Evolutionary conservation across 257 asterid species (phyloP).

Genomic region (Penstemon eatonii): DNA sequence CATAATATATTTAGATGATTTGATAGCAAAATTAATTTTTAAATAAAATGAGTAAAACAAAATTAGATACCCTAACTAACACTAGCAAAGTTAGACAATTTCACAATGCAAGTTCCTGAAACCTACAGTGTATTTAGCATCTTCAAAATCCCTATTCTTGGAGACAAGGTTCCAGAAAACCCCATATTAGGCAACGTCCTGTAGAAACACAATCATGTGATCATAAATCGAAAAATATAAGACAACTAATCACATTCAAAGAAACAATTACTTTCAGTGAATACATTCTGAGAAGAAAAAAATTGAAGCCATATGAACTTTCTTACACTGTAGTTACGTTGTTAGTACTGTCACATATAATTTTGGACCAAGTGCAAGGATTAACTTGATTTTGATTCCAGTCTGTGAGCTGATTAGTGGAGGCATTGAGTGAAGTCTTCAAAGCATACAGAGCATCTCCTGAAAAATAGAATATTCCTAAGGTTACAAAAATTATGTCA

Average conservation of each 20-base stretch:
- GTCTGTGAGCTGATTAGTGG: constrained; percentile 62
- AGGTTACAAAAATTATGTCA: neutral
- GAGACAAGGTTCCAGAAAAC: constrained; percentile 77
- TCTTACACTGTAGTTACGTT: constrained; percentile 75
- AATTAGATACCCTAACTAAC: neutral
- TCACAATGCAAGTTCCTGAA: constrained; percentile 22
- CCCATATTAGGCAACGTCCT: constrained; percentile 92
- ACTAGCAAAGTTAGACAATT: constrained; percentile 23
- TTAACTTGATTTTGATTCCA: constrained; percentile 81
- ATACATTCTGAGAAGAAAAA: neutral
- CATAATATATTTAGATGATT: neutral
- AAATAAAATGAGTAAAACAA: constrained; percentile 6
- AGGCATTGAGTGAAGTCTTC: constrained; percentile 64
- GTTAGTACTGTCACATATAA: constrained; percentile 56
- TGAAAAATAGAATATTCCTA: constrained; percentile 21
- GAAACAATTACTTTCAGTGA: neutral
- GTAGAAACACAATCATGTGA: constrained; percentile 32
- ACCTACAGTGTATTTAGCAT: constrained; percentile 76
- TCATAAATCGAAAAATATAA: neutral
- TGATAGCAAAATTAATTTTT: constrained; percentile 7
- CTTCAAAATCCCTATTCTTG: constrained; percentile 62
- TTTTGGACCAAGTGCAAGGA: constrained; percentile 95
- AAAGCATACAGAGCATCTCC: constrained; percentile 77
- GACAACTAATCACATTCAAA: constrained; percentile 13
- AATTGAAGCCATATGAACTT: constrained; percentile 12